Conservation (phyloP, 2,329 filamentous ascomycete genomes). For the Beauveria sp. region DNA sequence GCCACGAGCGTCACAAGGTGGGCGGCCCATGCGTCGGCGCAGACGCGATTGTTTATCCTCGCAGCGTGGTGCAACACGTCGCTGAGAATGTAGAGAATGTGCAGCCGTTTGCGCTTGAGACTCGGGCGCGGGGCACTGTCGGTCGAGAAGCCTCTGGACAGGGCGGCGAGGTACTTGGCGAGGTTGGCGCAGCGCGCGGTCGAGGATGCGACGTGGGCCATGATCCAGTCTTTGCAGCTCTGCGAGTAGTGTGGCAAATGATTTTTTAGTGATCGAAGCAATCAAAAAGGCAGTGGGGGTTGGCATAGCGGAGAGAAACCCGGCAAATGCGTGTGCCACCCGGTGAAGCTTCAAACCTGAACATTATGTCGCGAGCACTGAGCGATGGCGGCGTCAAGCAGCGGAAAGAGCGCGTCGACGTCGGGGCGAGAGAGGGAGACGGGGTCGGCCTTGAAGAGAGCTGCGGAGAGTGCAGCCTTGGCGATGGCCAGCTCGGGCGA, state of each 20-base stretch:
- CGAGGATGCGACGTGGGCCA: constrained; percentile 64
- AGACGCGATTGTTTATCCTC: constrained; percentile 40
- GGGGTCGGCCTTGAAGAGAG: constrained; percentile 69
- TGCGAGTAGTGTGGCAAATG: constrained; percentile 36
- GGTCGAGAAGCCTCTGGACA: constrained; percentile 42
- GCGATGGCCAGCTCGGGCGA: constrained; percentile 66
- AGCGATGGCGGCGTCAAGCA: constrained; percentile 56
- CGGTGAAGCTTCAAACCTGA: constrained; percentile 63
- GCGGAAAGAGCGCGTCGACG: constrained; percentile 60
- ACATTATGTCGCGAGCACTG: constrained; percentile 74
- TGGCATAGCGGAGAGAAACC: not conserved
- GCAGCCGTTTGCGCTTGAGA: constrained; percentile 60
- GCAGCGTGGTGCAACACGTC: constrained; percentile 68
- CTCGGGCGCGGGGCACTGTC: constrained; percentile 36
- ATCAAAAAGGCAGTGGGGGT: not conserved
- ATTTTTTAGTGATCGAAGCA: constrained; percentile 3
- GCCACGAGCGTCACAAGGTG: constrained; percentile 56
- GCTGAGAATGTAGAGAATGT: constrained; percentile 71
- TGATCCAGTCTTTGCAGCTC: constrained; percentile 84
- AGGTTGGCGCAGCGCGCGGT: constrained; percentile 56
- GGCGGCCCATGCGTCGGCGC: constrained; percentile 50
- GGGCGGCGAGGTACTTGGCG: constrained; percentile 66
- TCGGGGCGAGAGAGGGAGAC: constrained; percentile 58
- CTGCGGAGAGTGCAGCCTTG: constrained; percentile 69
- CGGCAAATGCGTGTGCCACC: not conserved